Evolutionary conservation across 1,139 yeast genomes (phyloP), one percentile per base, ranked within the genome.

Genomic region (Nakaseomyces glabratus): DNA sequence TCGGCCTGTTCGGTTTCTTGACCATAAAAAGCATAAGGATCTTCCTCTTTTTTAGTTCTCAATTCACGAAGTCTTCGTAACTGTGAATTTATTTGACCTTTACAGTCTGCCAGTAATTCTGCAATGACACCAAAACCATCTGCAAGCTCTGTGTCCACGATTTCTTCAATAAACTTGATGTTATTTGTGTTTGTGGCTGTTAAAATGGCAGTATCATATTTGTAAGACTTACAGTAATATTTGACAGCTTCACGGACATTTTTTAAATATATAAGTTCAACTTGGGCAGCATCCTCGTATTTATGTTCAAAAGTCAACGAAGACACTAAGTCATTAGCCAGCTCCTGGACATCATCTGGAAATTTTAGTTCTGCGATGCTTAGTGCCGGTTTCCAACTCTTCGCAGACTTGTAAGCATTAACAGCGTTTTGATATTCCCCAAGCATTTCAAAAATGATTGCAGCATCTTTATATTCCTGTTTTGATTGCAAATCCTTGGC

Each of bases 111-210:
- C 34, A 88, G 62, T 23, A 90, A 66, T 58, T 93, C 97, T 2
- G 94, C 90, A 45, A 86, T 68, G 0, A 73, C 67, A 43, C 93
- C 94, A 59, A 86, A 93, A 1, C 93, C 93, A 57, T 90, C 97
- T 35, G 80, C 76, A 28, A 90, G 61, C 25, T 78, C 82, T 2
- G 77, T 73, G 47, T 84, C 94, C 31, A 88, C 71, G 9, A 79
- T 61, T 2, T 68, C 58, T 34, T 69, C 75, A 21, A 82, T 53
- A 22, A 80, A 58, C 14, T 73, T 74, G 0, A 57, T 42, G 39
- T 57, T 60, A 2, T 57, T 50, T 33, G 69, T 65, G 33, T 60
- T 62, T 7, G 62, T 56, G 4, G 84, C 79, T 18, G 82, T 52
- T 37, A 88, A 64, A 20, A 82, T 71, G 0, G 97, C 97, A 26